Percentiles rank a stretch among this genome's conserved stretches.
Evolutionary conservation across 2,329 filamentous ascomycete species (phyloP).

Genomic region (Drechslera avenae): DNA sequence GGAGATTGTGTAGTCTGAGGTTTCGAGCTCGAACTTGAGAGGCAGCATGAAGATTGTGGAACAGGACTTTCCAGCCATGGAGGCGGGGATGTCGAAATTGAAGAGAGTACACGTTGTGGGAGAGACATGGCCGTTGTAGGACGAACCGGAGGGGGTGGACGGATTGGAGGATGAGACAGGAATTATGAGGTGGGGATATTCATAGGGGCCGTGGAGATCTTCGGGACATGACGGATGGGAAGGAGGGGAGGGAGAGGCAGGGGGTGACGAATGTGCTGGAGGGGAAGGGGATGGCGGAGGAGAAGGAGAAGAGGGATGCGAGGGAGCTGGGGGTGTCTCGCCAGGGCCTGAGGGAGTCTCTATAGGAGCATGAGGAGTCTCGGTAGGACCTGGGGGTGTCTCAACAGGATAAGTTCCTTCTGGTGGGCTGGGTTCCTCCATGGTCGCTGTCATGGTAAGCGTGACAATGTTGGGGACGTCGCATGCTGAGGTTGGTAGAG

Average conservation of each 20-base stretch:
- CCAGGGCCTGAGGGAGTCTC: no score
- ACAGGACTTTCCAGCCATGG: slow-evolving; percentile 63
- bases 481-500: neutral
- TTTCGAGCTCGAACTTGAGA: slow-evolving; percentile 60
- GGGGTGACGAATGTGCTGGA: neutral
- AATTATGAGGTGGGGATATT: slow-evolving; percentile 61
- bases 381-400: neutral
- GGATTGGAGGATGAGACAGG: slow-evolving; percentile 62
- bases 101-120: slow-evolving; percentile 62
- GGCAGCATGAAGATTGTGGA: slow-evolving; percentile 70
- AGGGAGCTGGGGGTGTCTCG: neutral
- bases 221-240: slow-evolving; percentile 20
- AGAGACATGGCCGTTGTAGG: slow-evolving; percentile 57
- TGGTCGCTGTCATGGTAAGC: neutral
- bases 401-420: neutral
- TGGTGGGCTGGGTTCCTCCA: neutral
- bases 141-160: slow-evolving; percentile 58
- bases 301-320: slow-evolving; percentile 19
- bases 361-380: no score
- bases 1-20: slow-evolving; percentile 62
- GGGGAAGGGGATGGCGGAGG: no score
- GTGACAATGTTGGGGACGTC: neutral
- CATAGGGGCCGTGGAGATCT: slow-evolving; percentile 31
- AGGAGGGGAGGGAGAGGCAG: neutral
- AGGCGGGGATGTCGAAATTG: slow-evolving; percentile 69